Conservation (phyloP, 805 yeast genomes). For the Blastobotrys mokoenaii region DNA sequence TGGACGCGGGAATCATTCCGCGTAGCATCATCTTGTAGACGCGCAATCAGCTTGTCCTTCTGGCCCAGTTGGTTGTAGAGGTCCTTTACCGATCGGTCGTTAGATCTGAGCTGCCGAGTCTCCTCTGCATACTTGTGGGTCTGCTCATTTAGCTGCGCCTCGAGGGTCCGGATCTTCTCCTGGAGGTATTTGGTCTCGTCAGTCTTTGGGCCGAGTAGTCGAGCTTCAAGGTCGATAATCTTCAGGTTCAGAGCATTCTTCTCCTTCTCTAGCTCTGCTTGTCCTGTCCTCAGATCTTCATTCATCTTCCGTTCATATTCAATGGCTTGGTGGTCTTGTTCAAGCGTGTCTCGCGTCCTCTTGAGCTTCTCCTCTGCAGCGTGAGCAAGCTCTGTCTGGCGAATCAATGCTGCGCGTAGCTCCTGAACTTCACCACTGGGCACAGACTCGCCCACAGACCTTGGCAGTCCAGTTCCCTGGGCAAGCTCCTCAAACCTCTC, state of each 20-base stretch:
- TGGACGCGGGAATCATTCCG: conserved; percentile 40
- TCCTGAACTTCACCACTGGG: conserved; percentile 8
- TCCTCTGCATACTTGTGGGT: conserved; percentile 13
- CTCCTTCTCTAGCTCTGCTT: conserved; percentile 29
- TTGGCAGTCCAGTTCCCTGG: background rate
- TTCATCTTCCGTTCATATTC: conserved; percentile 18
- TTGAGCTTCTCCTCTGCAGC: conserved; percentile 11
- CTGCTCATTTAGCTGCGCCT: conserved; percentile 18
- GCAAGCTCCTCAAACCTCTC: conserved; percentile 30
- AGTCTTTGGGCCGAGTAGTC: conserved; percentile 13
- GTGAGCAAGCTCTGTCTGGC: conserved; percentile 15
- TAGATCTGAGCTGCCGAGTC: conserved; percentile 14
- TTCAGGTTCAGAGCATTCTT: conserved; percentile 21
- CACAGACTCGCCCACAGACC: background rate
- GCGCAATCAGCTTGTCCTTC: conserved; percentile 22
- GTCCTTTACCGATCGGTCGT: conserved; percentile 22
- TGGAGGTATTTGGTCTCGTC: conserved; percentile 13
- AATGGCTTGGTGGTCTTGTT: conserved; percentile 22
- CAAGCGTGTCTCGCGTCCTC: conserved; percentile 30
- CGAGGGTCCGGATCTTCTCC: conserved; percentile 16
- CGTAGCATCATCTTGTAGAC: conserved; percentile 43
- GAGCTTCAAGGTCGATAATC: conserved; percentile 20
- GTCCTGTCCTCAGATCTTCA: conserved; percentile 21
- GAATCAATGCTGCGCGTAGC: conserved; percentile 9
- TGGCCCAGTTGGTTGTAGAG: conserved; percentile 19